Evolutionary conservation across 2,329 filamentous ascomycete genomes (phyloP), one percentile per base, ranked within the genome.

Genomic region (Botryotinia globosa): DNA sequence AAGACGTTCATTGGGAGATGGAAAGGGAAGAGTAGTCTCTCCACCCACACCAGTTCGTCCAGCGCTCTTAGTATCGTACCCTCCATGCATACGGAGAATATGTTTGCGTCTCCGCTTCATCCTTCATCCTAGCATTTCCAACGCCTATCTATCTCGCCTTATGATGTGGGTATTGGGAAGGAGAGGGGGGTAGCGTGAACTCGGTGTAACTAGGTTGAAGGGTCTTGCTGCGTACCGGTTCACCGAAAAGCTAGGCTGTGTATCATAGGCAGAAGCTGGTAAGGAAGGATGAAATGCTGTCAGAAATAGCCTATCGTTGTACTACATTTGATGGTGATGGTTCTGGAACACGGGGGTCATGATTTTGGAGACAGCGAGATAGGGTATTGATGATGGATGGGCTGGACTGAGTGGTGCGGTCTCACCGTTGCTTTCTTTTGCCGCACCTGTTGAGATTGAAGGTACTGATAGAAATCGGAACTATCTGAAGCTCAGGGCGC

Each of bases 191-290:
- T 45, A 32, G 5, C 22, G 42, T 51, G 63, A 51, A 66, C 63
- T 66, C 63, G 63, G 63, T 66, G 44, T 66, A 51, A 34, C 14
- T 51, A n/a, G 29, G 32, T 66, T 51, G 32, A 25, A 51, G 45
- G 6, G 9, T 16, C 48, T n/a, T 10, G 25, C 32, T 37, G 32
- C 9, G 62, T n/a, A 66, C 32, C 25, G 63, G 22, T 18, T 39
- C 32, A 25, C 61, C 32, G 44, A 51, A 45, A 32, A 9, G 32
- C 32, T 39, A 18, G 44, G 16, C 22, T 51, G 45, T 29, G 32
- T 37, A 5, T 16, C 18, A 18, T 29, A 56, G 63, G 22, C 8
- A 22, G 32, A 29, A 34, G 44, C 14, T 34, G 32, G 8, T n/a
- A n/a, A 39, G 44, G 12, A 9, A 48, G 20, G 29, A 16, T 9